phyloP scores from a whole-genome alignment of 345 rosid species.

The Chamaenerion angustifolium region DNA sequence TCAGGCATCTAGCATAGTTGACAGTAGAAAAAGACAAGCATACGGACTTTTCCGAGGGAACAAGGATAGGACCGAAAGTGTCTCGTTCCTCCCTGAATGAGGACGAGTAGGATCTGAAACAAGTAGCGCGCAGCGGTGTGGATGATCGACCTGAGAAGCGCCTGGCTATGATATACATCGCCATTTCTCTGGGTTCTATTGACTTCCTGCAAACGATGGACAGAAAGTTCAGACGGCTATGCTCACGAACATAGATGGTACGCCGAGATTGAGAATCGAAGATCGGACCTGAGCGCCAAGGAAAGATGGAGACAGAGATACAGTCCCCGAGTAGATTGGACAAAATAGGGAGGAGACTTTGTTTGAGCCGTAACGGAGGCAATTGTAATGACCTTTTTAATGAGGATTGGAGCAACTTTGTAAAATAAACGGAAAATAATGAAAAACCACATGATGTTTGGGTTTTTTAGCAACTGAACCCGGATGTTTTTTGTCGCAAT shows the following conservation, averaged over 20 bases:
- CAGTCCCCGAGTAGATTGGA: slow-evolving; percentile 2
- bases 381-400: too few species aligned
- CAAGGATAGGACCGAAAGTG: slow-evolving; percentile 84
- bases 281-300: too few species aligned
- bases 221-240: not conserved
- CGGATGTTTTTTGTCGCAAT: too few species aligned
- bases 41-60: slow-evolving; percentile 66
- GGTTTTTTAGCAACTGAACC: too few species aligned
- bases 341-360: too few species aligned
- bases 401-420: too few species aligned
- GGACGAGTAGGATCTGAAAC: slow-evolving; percentile 40
- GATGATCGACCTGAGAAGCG: slow-evolving; percentile 37
- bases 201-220: not conserved
- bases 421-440: too few species aligned
- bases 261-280: too few species aligned
- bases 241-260: too few species aligned
- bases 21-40: not conserved
- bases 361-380: too few species aligned
- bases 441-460: too few species aligned
- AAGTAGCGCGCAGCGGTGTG: slow-evolving; percentile 29
- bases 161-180: slow-evolving; percentile 38
- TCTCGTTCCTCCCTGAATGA: slow-evolving; percentile 80
- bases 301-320: not conserved
- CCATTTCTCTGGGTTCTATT: slow-evolving; percentile 28
- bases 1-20: not conserved